phyloP scores from a whole-genome alignment of 768 basidiomycete species.

The Pholiota conissans region DNA sequence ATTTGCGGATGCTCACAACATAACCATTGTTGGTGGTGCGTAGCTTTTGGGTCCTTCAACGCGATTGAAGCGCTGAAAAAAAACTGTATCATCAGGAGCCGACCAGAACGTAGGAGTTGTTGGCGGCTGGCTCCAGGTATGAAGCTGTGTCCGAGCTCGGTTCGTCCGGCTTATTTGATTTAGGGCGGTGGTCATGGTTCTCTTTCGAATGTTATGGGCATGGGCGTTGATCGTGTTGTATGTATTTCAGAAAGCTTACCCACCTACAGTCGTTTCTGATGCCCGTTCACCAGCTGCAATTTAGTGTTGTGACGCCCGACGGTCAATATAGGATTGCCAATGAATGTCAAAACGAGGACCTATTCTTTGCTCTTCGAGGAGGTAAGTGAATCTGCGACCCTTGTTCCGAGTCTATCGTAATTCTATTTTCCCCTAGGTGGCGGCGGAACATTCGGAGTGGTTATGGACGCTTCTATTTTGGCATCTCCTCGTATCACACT shows the following conservation, averaged over 20 bases:
- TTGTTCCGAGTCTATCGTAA: not conserved
- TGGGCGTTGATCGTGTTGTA: constrained; percentile 47
- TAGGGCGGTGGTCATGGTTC: constrained; percentile 46
- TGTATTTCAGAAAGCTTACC: not conserved
- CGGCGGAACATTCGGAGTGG: constrained; percentile 48
- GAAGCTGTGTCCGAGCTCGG: no score
- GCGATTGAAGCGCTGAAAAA: not conserved
- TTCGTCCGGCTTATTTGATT: not conserved
- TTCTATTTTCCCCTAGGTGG: constrained; percentile 18
- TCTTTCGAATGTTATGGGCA: constrained; percentile 43
- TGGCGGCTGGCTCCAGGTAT: constrained; percentile 39
- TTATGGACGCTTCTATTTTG: constrained; percentile 25
- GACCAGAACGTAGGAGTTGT: constrained; percentile 32
- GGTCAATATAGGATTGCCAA: constrained; percentile 44
- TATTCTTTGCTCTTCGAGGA: constrained; percentile 52
- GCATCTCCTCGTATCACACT: constrained; percentile 7
- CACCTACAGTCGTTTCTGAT: not conserved
- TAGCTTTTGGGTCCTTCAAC: not conserved
- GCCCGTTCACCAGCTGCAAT: constrained; percentile 35
- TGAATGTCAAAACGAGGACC: constrained; percentile 47
- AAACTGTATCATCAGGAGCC: constrained; percentile 8
- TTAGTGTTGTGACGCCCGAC: constrained; percentile 53
- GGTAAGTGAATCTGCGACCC: constrained; percentile 16
- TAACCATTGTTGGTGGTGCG: constrained; percentile 44
- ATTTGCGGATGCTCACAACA: constrained; percentile 43